Evolutionary conservation across 441 rosid species (phyloP), one percentile per base, ranked within the genome.

Genomic region (Sinapis alba): DNA sequence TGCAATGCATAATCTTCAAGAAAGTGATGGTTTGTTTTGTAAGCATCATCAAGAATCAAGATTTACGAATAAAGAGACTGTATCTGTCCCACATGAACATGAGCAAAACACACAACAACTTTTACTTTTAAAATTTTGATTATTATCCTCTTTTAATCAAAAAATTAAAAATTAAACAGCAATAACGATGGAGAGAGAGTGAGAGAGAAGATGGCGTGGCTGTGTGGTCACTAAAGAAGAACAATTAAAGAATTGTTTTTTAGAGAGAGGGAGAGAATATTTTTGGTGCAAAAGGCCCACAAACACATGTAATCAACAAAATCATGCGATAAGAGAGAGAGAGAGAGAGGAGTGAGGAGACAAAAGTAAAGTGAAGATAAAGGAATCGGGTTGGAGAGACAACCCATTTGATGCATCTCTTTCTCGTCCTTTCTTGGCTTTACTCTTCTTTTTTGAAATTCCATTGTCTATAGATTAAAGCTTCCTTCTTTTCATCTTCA

Each of bases 301-400:
- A 68, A 57, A 53, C 27, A 58, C 77, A 79, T 20, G 69, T 6
- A 68, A 88, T 82, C 79, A 80, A 82, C 79, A 82, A 84, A 84
- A 82, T 78, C 81, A 78, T 71, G 71, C 38, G 77, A 72, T 54
- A 67, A 57, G 82, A 79, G 56, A 70, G 68, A 71, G 65, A 59
- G 64, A 53, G 54, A 50, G 56, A 18, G 23, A 11, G 26, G 23
- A 21, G 28, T 51, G 60, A 74, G 80, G 76, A 69, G 77, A 74
- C 76, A 74, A 72, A 69, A 71, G 61, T 73, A 78, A 82, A 84
- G 83, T 79, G 72, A 76, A 74, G 70, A 51, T 67, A 64, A 57
- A 71, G 71, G 64, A 62, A 73, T 79, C 74, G 74, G 19, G 56
- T 47, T 18, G 71, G 60, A 12, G 32, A 11, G 61, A 66, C 72